Percentiles rank a stretch among this genome's conserved stretches.
These are phyloP conservation scores for Sordariomycetes sp. DNA, from an alignment of 2,329 filamentous ascomycete genomes.

Conservation along the genomic window DNA sequence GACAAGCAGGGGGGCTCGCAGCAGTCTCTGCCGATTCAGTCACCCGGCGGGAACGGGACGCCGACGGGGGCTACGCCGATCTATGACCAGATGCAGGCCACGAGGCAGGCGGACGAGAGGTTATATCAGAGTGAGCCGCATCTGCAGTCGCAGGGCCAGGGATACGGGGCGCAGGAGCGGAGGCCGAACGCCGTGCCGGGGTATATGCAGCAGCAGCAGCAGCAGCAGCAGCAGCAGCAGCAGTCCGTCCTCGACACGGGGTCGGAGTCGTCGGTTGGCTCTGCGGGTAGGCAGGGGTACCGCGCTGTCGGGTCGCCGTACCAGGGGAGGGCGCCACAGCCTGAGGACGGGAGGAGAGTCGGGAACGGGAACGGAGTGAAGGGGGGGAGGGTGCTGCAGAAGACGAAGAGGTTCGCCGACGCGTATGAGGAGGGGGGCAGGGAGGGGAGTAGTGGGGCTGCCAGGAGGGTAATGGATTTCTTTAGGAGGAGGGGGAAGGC, in stretches of 20 bases:
- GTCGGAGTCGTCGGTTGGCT: constrained; percentile 41
- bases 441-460: constrained; percentile 73
- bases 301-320: constrained; percentile 18
- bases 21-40: constrained; percentile 31
- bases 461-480: constrained; percentile 95
- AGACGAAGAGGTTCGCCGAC: constrained; percentile 79
- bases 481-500: constrained; percentile 80
- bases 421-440: constrained; percentile 68
- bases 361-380: constrained; percentile 17
- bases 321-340: constrained; percentile 25
- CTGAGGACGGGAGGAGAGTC: constrained; percentile 26
- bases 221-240: too few species aligned
- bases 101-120: not conserved
- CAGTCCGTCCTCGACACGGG: constrained; percentile 30
- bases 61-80: constrained; percentile 2
- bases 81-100: constrained; percentile 3
- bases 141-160: not conserved
- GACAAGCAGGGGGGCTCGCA: constrained; percentile 32
- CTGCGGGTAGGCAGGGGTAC: constrained; percentile 23
- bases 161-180: constrained; percentile 21
- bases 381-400: constrained; percentile 52
- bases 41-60: not conserved
- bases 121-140: not conserved
- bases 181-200: constrained; percentile 29
- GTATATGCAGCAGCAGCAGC: constrained; percentile 27